Evolutionary conservation across 129 eudicot genomes (phyloP).

Genomic region (Saussurea involucrata): DNA sequence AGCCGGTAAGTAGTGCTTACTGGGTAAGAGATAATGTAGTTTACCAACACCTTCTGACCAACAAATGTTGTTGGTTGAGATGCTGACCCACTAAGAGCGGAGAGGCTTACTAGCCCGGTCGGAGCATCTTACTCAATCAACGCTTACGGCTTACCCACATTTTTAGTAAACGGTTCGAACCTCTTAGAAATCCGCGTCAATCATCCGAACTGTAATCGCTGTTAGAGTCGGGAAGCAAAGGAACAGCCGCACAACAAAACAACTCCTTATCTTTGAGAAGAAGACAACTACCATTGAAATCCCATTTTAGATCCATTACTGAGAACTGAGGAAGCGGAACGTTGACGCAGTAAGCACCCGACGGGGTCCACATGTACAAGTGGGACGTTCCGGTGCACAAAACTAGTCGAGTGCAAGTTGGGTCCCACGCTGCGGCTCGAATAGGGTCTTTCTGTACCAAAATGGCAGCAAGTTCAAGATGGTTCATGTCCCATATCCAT

Average conservation of each 20-base stretch:
- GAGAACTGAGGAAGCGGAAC: constrained; percentile 76
- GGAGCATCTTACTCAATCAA: neutral
- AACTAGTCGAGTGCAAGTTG: constrained; percentile 72
- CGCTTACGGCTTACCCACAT: no score
- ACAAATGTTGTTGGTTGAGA: neutral
- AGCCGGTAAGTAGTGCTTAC: neutral
- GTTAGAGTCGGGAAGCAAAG: constrained; percentile 58
- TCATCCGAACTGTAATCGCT: constrained; percentile 94
- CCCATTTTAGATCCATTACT: constrained; percentile 84
- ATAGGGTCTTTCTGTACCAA: constrained; percentile 87
- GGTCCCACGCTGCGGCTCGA: constrained; percentile 93
- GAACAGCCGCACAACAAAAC: constrained; percentile 85
- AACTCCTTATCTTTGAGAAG: constrained; percentile 83
- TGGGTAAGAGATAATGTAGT: neutral
- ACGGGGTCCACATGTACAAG: constrained; percentile 97
- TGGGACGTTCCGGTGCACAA: constrained; percentile 83
- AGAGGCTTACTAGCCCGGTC: neutral
- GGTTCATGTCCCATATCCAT: constrained; percentile 94
- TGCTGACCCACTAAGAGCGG: neutral
- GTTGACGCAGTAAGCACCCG: constrained; percentile 91
- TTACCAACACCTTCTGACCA: neutral
- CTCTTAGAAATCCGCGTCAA: constrained; percentile 21
- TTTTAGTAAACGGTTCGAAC: neutral
- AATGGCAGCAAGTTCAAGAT: constrained; percentile 89
- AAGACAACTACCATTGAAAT: constrained; percentile 76